Percentiles rank a stretch among this genome's conserved stretches.
These are phyloP conservation scores for Quercus lobata DNA, from an alignment of 331 rosid genomes.

Conservation along the genomic window DNA sequence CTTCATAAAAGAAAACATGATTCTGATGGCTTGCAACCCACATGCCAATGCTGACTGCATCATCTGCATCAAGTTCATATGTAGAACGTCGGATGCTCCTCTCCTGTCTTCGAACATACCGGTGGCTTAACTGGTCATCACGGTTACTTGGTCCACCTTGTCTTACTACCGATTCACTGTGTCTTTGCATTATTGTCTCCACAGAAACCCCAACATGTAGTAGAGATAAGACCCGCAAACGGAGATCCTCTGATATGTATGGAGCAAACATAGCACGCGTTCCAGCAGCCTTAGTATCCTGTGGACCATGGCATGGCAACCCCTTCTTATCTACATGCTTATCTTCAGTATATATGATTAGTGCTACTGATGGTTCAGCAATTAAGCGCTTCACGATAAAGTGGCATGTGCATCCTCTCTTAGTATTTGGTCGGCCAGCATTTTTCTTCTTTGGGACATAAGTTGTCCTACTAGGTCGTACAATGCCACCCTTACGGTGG, in stretches of 20 bases:
- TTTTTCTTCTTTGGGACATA: constrained; percentile 78
- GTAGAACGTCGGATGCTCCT: constrained; percentile 79
- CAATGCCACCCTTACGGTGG: constrained; percentile 77
- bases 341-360: constrained; percentile 71
- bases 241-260: constrained; percentile 87
- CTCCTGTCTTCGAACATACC: constrained; percentile 89
- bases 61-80: constrained; percentile 73
- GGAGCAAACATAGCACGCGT: constrained; percentile 94
- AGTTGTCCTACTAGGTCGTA: constrained; percentile 73
- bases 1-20: constrained; percentile 72
- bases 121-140: constrained; percentile 88
- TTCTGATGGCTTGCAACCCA: constrained; percentile 87
- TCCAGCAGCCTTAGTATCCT: constrained; percentile 85
- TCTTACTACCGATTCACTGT: constrained; percentile 70
- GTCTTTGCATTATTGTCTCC: constrained; percentile 97
- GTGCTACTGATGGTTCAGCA: constrained; percentile 86
- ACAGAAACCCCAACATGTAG: constrained; percentile 89
- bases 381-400: constrained; percentile 84
- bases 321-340: constrained; percentile 93
- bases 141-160: constrained; percentile 95
- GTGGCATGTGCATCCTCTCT: constrained; percentile 95
- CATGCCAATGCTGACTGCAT: constrained; percentile 58
- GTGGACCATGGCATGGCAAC: constrained; percentile 91
- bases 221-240: constrained; percentile 80
- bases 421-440: constrained; percentile 89